Conservation (phyloP, 2,329 filamentous ascomycete species). For the Helicocarpus griseus region DNA sequence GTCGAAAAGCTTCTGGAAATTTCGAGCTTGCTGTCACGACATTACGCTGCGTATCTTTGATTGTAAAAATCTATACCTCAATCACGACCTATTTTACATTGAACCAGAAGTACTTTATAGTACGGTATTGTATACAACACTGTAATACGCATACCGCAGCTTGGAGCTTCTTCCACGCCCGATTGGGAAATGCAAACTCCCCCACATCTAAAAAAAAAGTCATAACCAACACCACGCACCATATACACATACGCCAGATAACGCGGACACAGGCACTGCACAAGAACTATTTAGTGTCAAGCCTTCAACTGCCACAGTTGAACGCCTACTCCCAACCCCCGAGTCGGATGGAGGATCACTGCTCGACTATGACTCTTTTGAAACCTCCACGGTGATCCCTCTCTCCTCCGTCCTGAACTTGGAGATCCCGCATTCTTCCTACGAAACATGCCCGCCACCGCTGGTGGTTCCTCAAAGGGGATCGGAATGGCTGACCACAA, state of each 20-base stretch:
- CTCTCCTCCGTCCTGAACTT: constrained; percentile 7
- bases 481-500: constrained; percentile 18
- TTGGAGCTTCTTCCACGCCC: background rate
- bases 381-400: constrained; percentile 22
- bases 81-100: constrained; percentile 1
- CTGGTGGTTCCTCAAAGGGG: constrained; percentile 18
- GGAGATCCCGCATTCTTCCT: background rate
- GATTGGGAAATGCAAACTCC: constrained; percentile 6
- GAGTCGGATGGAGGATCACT: constrained; percentile 3
- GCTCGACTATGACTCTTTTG: constrained; percentile 25
- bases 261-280: background rate
- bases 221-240: background rate
- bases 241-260: background rate
- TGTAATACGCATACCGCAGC: background rate
- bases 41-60: background rate
- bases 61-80: constrained; percentile 5
- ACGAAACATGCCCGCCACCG: constrained; percentile 17
- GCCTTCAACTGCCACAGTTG: background rate
- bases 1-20: constrained; percentile 33
- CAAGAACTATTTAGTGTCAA: background rate
- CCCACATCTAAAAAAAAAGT: constrained; percentile 6
- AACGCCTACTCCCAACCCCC: background rate
- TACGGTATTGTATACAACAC: background rate
- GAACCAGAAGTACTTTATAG: background rate
- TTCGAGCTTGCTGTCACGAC: constrained; percentile 20